phyloP scores from a whole-genome alignment of 257 asterid species.

The Henckelia pumila region DNA sequence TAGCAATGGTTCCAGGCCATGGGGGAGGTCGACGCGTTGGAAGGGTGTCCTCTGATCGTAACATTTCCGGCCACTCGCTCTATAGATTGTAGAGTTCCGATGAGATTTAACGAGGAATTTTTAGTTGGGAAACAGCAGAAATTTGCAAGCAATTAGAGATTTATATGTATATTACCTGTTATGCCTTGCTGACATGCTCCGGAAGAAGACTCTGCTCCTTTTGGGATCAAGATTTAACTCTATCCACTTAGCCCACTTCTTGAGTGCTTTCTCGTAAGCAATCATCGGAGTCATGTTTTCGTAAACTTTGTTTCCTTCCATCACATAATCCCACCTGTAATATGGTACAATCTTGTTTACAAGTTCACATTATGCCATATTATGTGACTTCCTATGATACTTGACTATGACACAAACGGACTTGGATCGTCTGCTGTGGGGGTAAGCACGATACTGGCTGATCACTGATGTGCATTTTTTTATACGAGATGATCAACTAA shows the following conservation, averaged over 20 bases:
- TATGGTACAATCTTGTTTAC: background rate
- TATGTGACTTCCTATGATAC: no score
- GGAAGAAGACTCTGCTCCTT: conserved; percentile 59
- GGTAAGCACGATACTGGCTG: no score
- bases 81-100: conserved; percentile 13
- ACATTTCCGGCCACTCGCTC: conserved; percentile 78
- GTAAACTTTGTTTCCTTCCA: conserved; percentile 69
- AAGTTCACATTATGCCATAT: background rate
- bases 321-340: conserved; percentile 74
- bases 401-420: no score
- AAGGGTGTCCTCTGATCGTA: conserved; percentile 57
- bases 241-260: conserved; percentile 84
- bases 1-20: conserved; percentile 43
- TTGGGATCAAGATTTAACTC: conserved; percentile 79
- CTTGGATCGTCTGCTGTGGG: no score
- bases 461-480: no score
- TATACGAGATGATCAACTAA: no score
- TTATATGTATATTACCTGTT: conserved; percentile 45
- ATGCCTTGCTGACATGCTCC: conserved; percentile 87
- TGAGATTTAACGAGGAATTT: background rate
- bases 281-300: conserved; percentile 54
- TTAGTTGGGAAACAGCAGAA: background rate
- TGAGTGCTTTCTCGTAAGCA: conserved; percentile 78
- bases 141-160: background rate
- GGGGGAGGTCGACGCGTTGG: conserved; percentile 41